Base-by-base conservation (phyloP, 1,284 basidiomycete species). In the Malassezia globosa region DNA sequence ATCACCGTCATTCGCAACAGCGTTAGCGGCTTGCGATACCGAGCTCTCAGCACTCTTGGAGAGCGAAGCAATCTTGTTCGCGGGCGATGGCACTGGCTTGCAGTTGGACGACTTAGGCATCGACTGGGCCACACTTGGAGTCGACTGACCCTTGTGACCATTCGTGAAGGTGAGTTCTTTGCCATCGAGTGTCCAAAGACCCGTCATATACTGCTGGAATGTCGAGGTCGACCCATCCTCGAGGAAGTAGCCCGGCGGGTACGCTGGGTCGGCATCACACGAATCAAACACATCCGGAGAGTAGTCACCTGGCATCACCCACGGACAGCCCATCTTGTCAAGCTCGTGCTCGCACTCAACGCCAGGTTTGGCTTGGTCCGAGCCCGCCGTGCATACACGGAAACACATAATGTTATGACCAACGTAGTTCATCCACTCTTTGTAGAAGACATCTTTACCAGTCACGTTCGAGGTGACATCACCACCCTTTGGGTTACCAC, bases 401-500 rank as follows among this genome's bases (percentile, higher is more conserved):
- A 71, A 61, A 60, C 68, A 71, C 36, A 69, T 44, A 48, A 69
- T 58, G 52, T 64, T 54, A 55, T 43, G 25, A 14, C 66, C 58
- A 21, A 66, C 49, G 42, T 63, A 71, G 64, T 71, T 71, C 66
- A 72, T 77, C 76, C 76, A 77, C 66, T 77, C 76, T 60, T 77
- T 64, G 72, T 77, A 77, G 51, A 64, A 66, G 33, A 76, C 76
- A 47, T 77, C 76, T 22, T 62, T 43, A 23, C 76, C 76, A 7
- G 73, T 72, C 21, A 74, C 67, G 66, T 77, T 76, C 48, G 73
- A 72, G 34, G 76, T 77, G 42, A 77, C 76, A 59, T 77, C 77
- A 27, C 76, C 76, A 40, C 76, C 76, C 42, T 76, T 63, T 39
- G 77, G 77, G 73, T 78, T 78, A 38, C 76, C 77, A 54, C 56